Percentiles rank a stretch among this genome's conserved stretches.
Conservation (phyloP, 495 filamentous ascomycete genomes). For the Podospora conica region DNA sequence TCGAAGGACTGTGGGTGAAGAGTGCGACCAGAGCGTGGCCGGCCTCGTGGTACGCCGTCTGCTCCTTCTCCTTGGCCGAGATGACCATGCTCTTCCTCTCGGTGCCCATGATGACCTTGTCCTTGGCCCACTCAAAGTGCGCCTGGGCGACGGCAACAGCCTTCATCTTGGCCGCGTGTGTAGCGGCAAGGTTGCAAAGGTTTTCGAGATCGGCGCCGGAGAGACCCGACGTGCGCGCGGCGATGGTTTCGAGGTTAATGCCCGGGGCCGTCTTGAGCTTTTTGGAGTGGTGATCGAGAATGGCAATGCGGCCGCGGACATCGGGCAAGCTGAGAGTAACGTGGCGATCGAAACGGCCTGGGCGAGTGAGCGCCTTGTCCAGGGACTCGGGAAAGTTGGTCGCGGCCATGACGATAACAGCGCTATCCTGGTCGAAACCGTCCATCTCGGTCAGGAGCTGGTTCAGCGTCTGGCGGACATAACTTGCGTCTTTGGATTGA, state of each 20-base stretch:
- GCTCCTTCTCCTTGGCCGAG: slow-evolving; percentile 73
- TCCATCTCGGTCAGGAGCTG: slow-evolving; percentile 97
- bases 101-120: slow-evolving; percentile 96
- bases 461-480: slow-evolving; percentile 94
- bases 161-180: slow-evolving; percentile 80
- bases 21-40: slow-evolving; percentile 88
- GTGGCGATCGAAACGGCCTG: slow-evolving; percentile 91
- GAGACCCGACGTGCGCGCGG: slow-evolving; percentile 81
- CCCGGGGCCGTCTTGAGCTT: slow-evolving; percentile 71
- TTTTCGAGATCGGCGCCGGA: slow-evolving; percentile 95
- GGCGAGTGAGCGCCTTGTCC: slow-evolving; percentile 89
- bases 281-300: slow-evolving; percentile 86
- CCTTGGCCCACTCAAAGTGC: slow-evolving; percentile 96
- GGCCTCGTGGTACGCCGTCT: slow-evolving; percentile 96
- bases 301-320: slow-evolving; percentile 88
- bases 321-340: slow-evolving; percentile 85
- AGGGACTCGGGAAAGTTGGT: slow-evolving; percentile 94
- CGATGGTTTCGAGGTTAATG: slow-evolving; percentile 76
- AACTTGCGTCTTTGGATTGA: slow-evolving; percentile 89
- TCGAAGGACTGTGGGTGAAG: slow-evolving; percentile 60
- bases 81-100: slow-evolving; percentile 85
- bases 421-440: slow-evolving; percentile 87
- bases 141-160: slow-evolving; percentile 61
- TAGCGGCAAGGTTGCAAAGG: slow-evolving; percentile 90
- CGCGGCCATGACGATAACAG: slow-evolving; percentile 90